A percentile compares a stretch with the other conserved stretches of the same genome.
Evolutionary conservation across 331 rosid genomes (phyloP).

Genomic region (Prunus yedoensis): DNA sequence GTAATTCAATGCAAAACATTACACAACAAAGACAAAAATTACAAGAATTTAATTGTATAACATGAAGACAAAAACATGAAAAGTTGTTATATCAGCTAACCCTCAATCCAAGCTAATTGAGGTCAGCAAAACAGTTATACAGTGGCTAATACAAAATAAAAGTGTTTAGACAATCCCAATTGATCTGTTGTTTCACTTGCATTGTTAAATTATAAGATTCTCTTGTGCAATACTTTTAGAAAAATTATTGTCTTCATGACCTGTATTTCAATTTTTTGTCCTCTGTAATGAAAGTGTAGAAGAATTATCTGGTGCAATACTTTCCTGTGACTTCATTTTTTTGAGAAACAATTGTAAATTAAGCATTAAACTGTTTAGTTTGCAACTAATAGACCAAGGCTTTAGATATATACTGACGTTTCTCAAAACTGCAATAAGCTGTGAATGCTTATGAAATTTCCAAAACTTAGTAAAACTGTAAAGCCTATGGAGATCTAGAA

Average conservation of each 20-base stretch:
- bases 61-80: neutral
- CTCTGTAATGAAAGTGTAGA: neutral
- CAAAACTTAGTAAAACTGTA: neutral
- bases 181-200: neutral
- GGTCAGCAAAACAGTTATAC: neutral
- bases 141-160: neutral
- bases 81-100: neutral
- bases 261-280: neutral
- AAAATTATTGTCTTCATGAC: neutral
- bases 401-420: neutral
- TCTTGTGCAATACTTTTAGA: too few relatives aligned
- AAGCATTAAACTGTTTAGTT: neutral
- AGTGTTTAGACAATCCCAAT: neutral
- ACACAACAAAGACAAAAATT: neutral
- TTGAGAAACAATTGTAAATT: neutral
- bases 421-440: neutral
- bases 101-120: neutral
- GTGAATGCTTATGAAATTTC: neutral
- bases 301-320: neutral
- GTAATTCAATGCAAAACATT: conserved; percentile 26
- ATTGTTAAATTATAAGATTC: neutral
- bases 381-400: neutral
- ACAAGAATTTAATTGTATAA: neutral
- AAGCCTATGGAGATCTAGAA: neutral
- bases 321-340: neutral